These are phyloP conservation scores for Polychaeton citri DNA, from an alignment of 2,329 filamentous ascomycete genomes.

Conservation along the genomic window DNA sequence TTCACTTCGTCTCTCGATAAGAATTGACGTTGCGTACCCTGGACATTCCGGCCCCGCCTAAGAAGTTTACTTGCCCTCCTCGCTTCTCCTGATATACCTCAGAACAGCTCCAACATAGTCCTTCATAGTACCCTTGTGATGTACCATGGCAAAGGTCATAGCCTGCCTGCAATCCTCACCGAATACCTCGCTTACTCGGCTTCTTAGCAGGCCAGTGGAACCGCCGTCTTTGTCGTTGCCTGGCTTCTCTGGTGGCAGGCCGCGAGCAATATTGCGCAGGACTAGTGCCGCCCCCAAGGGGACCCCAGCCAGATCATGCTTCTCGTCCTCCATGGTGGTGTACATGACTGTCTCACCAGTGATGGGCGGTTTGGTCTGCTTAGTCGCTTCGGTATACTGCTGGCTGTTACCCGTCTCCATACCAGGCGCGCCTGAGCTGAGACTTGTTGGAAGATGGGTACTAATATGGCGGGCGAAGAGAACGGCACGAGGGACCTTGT, in stretches of 20 bases:
- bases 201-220: not conserved
- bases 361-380: conserved; percentile 13
- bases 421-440: conserved; percentile 16
- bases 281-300: conserved; percentile 68
- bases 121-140: conserved; percentile 7
- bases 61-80: not conserved
- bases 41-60: too few species aligned
- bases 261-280: conserved; percentile 59
- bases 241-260: conserved; percentile 16
- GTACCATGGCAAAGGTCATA: not conserved
- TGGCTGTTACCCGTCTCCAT: conserved; percentile 16
- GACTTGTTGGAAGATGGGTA: conserved; percentile 47
- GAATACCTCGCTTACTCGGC: not conserved
- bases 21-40: too few species aligned
- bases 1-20: too few species aligned
- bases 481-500: conserved; percentile 8
- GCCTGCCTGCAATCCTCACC: not conserved
- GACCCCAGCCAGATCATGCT: conserved; percentile 54
- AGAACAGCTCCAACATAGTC: conserved; percentile 13
- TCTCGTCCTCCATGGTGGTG: conserved; percentile 37
- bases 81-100: conserved; percentile 1
- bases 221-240: not conserved
- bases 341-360: conserved; percentile 19
- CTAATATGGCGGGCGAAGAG: conserved; percentile 44
- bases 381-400: conserved; percentile 6